These are phyloP conservation scores for Alloteropsis angusta DNA, from an alignment of 202 grass and related monocot genomes.

Conservation along the genomic window DNA sequence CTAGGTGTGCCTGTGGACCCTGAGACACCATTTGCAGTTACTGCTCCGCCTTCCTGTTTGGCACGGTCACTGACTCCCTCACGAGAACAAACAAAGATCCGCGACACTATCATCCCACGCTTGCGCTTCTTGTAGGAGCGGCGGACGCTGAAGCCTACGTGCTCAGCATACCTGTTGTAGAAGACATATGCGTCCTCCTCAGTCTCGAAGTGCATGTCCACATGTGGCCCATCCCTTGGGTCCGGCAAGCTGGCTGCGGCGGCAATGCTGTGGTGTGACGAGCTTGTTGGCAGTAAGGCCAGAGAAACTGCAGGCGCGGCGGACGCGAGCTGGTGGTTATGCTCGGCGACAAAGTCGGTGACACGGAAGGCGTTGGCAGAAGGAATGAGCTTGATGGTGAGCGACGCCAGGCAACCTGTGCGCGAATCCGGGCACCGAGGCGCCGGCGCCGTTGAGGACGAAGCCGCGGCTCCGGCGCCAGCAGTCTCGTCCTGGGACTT, in stretches of 20 bases:
- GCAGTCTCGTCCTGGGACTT: conserved; percentile 32
- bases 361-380: conserved; percentile 51
- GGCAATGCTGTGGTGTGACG: conserved; percentile 28
- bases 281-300: conserved; percentile 36
- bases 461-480: not conserved
- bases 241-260: conserved; percentile 22
- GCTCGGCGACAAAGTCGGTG: conserved; percentile 51
- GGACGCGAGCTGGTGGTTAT: conserved; percentile 61
- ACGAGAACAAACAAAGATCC: conserved; percentile 79
- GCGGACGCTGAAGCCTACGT: conserved; percentile 69
- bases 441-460: conserved; percentile 24
- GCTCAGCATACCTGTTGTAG: conserved; percentile 69
- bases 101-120: conserved; percentile 48
- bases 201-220: conserved; percentile 65
- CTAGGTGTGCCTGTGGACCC: conserved; percentile 41
- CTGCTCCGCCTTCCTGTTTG: conserved; percentile 23
- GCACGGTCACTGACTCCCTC: conserved; percentile 56
- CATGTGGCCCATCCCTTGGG: conserved; percentile 42
- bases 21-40: conserved; percentile 21
- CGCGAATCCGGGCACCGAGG: conserved; percentile 55
- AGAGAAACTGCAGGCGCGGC: conserved; percentile 44
- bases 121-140: conserved; percentile 76
- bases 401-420: conserved; percentile 58
- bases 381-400: conserved; percentile 69
- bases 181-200: conserved; percentile 72